Evolutionary conservation across 768 basidiomycete genomes (phyloP), one percentile per base, ranked within the genome.

Genomic region (Russula ochroleuca): DNA sequence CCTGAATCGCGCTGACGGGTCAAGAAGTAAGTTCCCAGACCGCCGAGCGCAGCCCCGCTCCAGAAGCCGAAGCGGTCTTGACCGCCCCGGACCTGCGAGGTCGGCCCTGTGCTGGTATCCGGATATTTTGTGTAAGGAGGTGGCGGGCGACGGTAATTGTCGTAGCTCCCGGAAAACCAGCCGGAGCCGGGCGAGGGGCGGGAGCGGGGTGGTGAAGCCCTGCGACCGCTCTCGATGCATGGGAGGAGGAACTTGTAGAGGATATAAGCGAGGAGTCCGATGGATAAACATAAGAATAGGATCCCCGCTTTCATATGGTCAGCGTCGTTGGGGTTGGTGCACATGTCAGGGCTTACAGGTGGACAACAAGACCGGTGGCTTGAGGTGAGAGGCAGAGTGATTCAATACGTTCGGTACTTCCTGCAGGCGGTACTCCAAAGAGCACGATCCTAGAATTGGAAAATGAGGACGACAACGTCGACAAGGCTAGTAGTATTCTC

Each of bases 381-480:
- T 10, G 52, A 35, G 1, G 14, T 54, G 21, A 14, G 51, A 14
- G 69, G 67, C 8, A 50, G 65, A 15, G 59, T 65, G 9, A 69
- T 59, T 72, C 11, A 74, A 70, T 35, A 65, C 57, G 43, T 71
- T 68, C 0, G 88, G 88, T 6, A 94, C 77, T 56, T 87, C 82
- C 21, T 91, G 83, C 2, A 98, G 83, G 52, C 83, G 81, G 71
- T 97, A 98, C 64, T 92, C 85, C 58, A 98, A 77, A 8, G 86
- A 87, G 73, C 94, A 98, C 17, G 93, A 94, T 19, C 88, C 94
- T 93, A 64, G 63, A 58, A 37, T 51, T 6, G 13, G 41, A 13
- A 41, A 52, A 35, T 41, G 51, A 40, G 48, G 41, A 52, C 57
- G 19, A 63, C 37, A 50, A 31, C n/a, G 37, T 28, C 57, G 19